phyloP scores from a whole-genome alignment of 805 yeast species.

The Brettanomyces naardenensis region DNA sequence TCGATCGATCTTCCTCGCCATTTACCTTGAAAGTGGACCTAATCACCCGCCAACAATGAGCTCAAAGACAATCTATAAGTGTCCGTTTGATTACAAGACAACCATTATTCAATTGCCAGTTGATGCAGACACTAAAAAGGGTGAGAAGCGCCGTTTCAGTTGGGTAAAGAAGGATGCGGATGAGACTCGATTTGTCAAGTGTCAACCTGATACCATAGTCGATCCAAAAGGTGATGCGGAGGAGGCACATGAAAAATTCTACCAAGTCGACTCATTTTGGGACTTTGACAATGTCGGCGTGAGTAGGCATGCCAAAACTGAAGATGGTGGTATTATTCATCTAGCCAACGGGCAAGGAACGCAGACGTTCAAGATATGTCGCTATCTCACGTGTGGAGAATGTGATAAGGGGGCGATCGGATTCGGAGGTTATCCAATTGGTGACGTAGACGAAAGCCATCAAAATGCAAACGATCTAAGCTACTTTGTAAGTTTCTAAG shows the following conservation, averaged over 20 bases:
- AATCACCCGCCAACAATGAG: no score
- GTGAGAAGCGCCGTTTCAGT: neutral
- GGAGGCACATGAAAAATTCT: no score
- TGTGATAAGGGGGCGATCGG: conserved; percentile 79
- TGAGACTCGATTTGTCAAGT: neutral
- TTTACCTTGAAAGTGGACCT: no score
- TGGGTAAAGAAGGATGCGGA: neutral
- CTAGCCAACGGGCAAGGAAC: no score
- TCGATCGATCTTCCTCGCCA: no score
- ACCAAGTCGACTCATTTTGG: conserved; percentile 55
- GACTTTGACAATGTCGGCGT: conserved; percentile 77
- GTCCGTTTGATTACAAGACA: conserved; percentile 12
- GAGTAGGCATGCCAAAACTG: conserved; percentile 28
- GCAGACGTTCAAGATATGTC: conserved; percentile 29
- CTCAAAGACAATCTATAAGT: conserved; percentile 2
- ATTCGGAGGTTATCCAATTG: conserved; percentile 38
- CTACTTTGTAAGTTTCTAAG: conserved; percentile 8
- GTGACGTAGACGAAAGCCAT: conserved; percentile 12
- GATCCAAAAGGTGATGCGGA: no score
- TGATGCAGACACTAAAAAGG: conserved; percentile 3
- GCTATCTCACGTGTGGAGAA: conserved; percentile 62
- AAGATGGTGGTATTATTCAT: no score
- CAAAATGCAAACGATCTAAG: conserved; percentile 11
- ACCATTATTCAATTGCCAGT: conserved; percentile 7
- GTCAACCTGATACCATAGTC: neutral